phyloP scores from a whole-genome alignment of 345 rosid genomes.

The Citropsis articulata region DNA sequence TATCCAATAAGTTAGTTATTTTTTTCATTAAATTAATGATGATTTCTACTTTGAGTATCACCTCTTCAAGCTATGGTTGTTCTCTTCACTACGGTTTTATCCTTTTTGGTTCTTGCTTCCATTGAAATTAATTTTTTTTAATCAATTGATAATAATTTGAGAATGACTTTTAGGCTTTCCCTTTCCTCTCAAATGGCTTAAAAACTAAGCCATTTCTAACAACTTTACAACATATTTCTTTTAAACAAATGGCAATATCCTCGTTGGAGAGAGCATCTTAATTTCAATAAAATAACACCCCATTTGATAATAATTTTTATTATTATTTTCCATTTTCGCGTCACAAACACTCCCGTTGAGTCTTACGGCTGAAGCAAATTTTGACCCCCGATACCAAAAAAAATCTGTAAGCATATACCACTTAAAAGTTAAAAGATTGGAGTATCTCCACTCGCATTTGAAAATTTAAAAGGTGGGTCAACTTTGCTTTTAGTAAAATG shows the following conservation, averaged over 20 bases:
- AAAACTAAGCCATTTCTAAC: conserved; percentile 4
- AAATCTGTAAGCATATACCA: background rate
- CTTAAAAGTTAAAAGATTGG: background rate
- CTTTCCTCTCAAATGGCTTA: conserved; percentile 11
- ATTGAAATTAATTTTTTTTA: background rate
- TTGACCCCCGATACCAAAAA: background rate
- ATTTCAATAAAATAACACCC: background rate
- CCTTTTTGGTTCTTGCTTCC: background rate
- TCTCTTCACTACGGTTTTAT: background rate
- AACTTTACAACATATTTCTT: background rate
- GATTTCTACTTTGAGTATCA: background rate
- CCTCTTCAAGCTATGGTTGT: background rate
- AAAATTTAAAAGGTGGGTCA: conserved; percentile 5
- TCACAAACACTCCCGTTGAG: background rate
- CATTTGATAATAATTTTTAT: background rate
- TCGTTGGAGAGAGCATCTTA: background rate
- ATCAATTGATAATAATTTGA: background rate
- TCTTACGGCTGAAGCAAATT: background rate
- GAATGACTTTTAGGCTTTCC: background rate
- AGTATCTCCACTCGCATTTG: background rate
- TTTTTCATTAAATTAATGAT: background rate
- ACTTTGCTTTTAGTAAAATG: background rate
- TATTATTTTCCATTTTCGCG: background rate
- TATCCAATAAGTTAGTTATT: background rate
- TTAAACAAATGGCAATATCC: background rate